Base-by-base conservation (phyloP, 2,329 filamentous ascomycete species). In the Akanthomyces dipterigenus region DNA sequence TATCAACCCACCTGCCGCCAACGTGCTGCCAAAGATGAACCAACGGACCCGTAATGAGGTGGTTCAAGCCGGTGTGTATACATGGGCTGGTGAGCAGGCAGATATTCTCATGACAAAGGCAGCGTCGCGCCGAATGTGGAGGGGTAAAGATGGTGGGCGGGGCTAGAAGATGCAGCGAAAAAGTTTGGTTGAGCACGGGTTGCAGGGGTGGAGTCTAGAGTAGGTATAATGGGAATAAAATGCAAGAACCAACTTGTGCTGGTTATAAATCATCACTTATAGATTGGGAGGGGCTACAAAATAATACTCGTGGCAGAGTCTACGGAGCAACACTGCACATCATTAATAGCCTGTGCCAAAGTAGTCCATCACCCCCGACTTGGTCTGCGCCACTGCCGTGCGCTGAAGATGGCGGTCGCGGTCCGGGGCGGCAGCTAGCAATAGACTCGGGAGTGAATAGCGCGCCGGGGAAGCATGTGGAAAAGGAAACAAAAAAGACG, bases 21-120 rank as follows among this genome's bases (percentile, higher is more conserved):
- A 28, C 14, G 22, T 50, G 55, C 20, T 51, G 55, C 40, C 42
- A 34, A 31, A 50, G 55, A 59, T 59, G 55, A 36, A 51, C 46
- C 55, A 51, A 50, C 51, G 18, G 51, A 50, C 31, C 55, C 51
- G 55, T 31, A 40, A 42, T 24, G 34, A 38, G 11, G n/a, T 31
- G 28, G 28, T 28, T 20, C 8, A 49, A 38, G 12, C 31, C 16
- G 12, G 45, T 40, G 45, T 40, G 11, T 34, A 20, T 8, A 18
- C 22, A 38, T 18, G 42, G 36, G 43, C 36, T 31, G 46, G 48
- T 38, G 38, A 53, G 45, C 45, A 59, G 11, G 18, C n/a, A 16
- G 20, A 36, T n/a, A 59, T 42, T 24, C 55, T 50, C 48, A 53
- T 60, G 46, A 60, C 57, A 53, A 60, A 45, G 48, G 3, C 45